A percentile compares a stretch with the other conserved stretches of the same genome.
Evolutionary conservation across 768 basidiomycete species (phyloP).

Genomic region (Suillus clintonianus): DNA sequence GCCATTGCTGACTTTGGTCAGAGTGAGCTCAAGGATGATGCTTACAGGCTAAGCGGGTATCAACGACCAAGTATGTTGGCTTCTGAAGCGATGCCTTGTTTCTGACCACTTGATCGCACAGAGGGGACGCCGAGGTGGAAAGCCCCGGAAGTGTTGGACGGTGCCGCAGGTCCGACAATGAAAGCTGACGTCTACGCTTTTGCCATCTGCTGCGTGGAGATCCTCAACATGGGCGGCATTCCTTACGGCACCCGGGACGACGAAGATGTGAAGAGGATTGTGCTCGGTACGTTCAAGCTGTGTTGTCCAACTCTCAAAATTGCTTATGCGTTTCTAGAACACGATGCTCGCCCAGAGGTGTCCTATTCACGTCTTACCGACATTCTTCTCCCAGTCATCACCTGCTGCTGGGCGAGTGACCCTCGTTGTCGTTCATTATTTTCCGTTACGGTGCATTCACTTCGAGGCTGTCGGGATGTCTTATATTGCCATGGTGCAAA

Average conservation of each 20-base stretch:
- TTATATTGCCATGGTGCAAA: neutral
- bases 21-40: slow-evolving; percentile 76
- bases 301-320: slow-evolving; percentile 20
- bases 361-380: slow-evolving; percentile 39
- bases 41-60: slow-evolving; percentile 58
- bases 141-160: slow-evolving; percentile 65
- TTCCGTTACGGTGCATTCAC: slow-evolving; percentile 3
- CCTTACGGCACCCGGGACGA: slow-evolving; percentile 60
- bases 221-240: slow-evolving; percentile 60
- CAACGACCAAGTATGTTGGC: slow-evolving; percentile 45
- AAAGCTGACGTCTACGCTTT: slow-evolving; percentile 71
- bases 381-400: slow-evolving; percentile 45
- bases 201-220: slow-evolving; percentile 64
- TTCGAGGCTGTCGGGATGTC: neutral
- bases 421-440: slow-evolving; percentile 58
- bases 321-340: slow-evolving; percentile 35
- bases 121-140: slow-evolving; percentile 73
- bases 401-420: slow-evolving; percentile 56
- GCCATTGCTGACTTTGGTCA: slow-evolving; percentile 85
- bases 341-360: slow-evolving; percentile 52
- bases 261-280: slow-evolving; percentile 49
- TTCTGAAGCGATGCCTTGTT: neutral
- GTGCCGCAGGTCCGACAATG: slow-evolving; percentile 47
- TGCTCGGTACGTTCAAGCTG: slow-evolving; percentile 44
- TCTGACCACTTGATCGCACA: slow-evolving; percentile 19